phyloP scores from a whole-genome alignment of 1,284 basidiomycete species.

The Hypsizygus ulmarius region DNA sequence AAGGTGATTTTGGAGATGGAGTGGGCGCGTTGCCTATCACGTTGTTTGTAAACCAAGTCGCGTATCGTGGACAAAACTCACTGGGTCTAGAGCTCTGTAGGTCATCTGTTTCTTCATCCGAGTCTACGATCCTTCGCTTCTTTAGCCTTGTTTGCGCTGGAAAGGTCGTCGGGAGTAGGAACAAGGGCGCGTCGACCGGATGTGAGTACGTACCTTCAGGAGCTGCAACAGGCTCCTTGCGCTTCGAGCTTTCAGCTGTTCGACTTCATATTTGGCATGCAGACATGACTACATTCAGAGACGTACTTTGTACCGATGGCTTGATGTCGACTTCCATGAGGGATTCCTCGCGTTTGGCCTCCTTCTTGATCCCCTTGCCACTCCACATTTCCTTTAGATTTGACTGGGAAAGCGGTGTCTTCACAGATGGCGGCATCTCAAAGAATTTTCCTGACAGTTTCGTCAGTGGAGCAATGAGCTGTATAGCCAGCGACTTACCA shows the following conservation, averaged over 20 bases:
- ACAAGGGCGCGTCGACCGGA: neutral
- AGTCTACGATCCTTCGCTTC: slow-evolving; percentile 60
- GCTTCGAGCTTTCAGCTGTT: slow-evolving; percentile 38
- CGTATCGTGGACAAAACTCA: slow-evolving; percentile 1
- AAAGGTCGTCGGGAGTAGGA: neutral
- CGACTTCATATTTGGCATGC: slow-evolving; percentile 2
- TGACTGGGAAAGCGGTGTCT: slow-evolving; percentile 66
- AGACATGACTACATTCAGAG: neutral
- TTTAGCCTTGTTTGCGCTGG: slow-evolving; percentile 39
- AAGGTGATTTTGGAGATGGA: slow-evolving; percentile 16
- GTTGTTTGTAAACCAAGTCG: neutral
- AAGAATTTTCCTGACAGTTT: slow-evolving; percentile 60
- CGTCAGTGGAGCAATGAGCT: neutral
- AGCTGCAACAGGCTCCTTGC: slow-evolving; percentile 30
- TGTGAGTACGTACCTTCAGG: slow-evolving; percentile 6
- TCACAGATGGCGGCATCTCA: slow-evolving; percentile 61
- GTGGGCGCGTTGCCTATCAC: slow-evolving; percentile 1
- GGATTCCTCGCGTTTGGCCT: slow-evolving; percentile 23
- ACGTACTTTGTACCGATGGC: slow-evolving; percentile 20
- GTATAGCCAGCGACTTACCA: slow-evolving; percentile 36
- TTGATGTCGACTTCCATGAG: slow-evolving; percentile 32
- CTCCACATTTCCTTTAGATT: slow-evolving; percentile 73
- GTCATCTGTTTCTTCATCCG: slow-evolving; percentile 58
- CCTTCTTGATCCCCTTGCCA: slow-evolving; percentile 42
- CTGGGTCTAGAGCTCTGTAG: slow-evolving; percentile 1